Evolutionary conservation across 129 eudicot genomes (phyloP).

Genomic region (Centrapalus pauciflorus): DNA sequence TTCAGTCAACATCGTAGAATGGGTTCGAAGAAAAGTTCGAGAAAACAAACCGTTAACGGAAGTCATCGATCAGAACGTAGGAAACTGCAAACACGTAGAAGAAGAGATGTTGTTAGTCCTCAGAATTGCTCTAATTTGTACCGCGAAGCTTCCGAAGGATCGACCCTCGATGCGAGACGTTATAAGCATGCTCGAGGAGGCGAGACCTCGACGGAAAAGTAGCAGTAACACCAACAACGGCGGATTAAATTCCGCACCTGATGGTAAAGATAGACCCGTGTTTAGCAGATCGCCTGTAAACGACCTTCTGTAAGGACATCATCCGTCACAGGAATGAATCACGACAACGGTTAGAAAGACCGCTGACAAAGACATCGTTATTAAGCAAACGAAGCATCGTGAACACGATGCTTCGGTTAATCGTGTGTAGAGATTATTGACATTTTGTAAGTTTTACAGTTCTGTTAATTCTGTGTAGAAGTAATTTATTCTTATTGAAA

Average conservation of each 20-base stretch:
- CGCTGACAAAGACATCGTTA: not conserved
- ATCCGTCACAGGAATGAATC: not conserved
- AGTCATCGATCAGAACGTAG: slow-evolving; percentile 57
- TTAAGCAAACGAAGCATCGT: not conserved
- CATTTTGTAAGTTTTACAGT: slow-evolving; percentile 24
- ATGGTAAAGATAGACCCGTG: slow-evolving; percentile 52
- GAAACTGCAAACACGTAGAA: slow-evolving; percentile 67
- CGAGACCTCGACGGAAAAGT: slow-evolving; percentile 83
- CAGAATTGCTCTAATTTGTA: slow-evolving; percentile 76
- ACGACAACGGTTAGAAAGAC: not conserved
- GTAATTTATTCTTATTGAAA: slow-evolving; percentile 30
- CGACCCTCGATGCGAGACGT: slow-evolving; percentile 95
- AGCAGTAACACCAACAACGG: slow-evolving; percentile 41
- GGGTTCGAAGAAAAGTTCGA: slow-evolving; percentile 55
- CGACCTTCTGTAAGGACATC: slow-evolving; percentile 37
- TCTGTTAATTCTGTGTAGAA: slow-evolving; percentile 30
- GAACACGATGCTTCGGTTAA: slow-evolving; percentile 8
- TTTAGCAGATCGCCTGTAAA: slow-evolving; percentile 71
- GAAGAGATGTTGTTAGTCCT: slow-evolving; percentile 92
- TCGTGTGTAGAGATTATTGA: slow-evolving; percentile 21
- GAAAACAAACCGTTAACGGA: slow-evolving; percentile 54
- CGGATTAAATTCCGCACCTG: slow-evolving; percentile 8
- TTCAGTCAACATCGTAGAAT: slow-evolving; percentile 63
- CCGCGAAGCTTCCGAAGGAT: slow-evolving; percentile 75
- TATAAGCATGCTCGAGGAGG: slow-evolving; percentile 88